Evolutionary conservation across 176 grass and related monocot species (phyloP), one percentile per base, ranked within the genome.

Genomic region (Pontederia crassipes): DNA sequence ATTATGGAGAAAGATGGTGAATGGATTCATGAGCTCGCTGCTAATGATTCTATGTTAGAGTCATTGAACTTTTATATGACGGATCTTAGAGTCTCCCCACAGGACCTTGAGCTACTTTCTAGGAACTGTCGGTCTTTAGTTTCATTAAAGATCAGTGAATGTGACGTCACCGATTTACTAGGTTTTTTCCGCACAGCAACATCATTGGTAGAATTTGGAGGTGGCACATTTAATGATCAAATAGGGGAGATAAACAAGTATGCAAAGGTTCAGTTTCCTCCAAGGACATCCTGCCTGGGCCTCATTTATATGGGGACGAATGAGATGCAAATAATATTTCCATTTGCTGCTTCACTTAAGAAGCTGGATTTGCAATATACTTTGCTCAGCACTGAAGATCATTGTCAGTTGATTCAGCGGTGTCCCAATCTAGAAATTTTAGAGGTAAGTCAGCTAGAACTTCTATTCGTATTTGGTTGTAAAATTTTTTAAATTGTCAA

Each of bases 321-420:
- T 71, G 82, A 92, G 45, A 77, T 92, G 76, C 59, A 71, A 11
- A 57, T 77, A 26, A 47, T 92, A 53, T 86, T 81, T 48, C 87
- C 79, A 29, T 70, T 91, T 71, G 87, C 75, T 67, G 54, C 15
- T 26, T 78, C 78, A 61, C 88, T 97, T 7, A 85, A 88, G 79
- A 97, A 85, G 66, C 81, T 97, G 52, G 87, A 88, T 68, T 72
- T 97, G 71, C 93, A 83, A 50, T 97, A 81, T 67, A 85, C 79
- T 74, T 77, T 80, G 65, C 93, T 97, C 64, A 85, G 72, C 29
- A 97, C 87, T 1, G 91, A 97, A 62, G 92, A 91, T 74, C 83
- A 83, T 58, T 88, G 81, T 74, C 87, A 88, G 17, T 77, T 97
- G 13, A 83, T 98, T 57, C 76, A 74, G 73, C 86, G 75, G 58